Conservation (phyloP, 345 rosid species). For the Salix arbutifolia region DNA sequence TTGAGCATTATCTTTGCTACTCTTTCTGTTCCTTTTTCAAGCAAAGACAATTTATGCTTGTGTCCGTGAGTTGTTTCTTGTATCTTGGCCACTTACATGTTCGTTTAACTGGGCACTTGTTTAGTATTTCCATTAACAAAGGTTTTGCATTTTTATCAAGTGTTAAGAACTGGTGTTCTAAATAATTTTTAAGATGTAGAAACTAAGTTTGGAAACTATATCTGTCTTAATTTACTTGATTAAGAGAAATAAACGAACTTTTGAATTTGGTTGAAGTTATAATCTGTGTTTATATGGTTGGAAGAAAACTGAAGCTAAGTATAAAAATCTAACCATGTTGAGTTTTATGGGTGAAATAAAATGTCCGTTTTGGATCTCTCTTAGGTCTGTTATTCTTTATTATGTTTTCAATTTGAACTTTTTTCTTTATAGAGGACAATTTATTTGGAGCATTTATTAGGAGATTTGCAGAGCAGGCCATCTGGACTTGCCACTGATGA, state of each 20-base stretch:
- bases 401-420: conserved; percentile 2
- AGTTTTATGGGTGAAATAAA: background rate
- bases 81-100: background rate
- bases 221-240: background rate
- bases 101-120: background rate
- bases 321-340: background rate
- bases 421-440: conserved; percentile 36
- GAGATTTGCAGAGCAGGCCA: conserved; percentile 23
- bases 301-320: background rate
- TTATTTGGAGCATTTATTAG: conserved; percentile 35
- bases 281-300: too few species aligned
- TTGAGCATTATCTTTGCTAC: background rate
- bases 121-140: background rate
- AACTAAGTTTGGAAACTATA: conserved; percentile 6
- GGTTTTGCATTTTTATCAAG: background rate
- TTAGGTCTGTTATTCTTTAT: conserved; percentile 2
- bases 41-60: background rate
- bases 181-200: background rate
- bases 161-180: background rate
- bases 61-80: background rate
- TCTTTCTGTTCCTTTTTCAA: background rate
- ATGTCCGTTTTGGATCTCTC: background rate
- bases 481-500: conserved; percentile 13
- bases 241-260: background rate
- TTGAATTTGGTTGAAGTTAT: background rate